These are phyloP conservation scores for Mycena galopus DNA, from an alignment of 768 basidiomycete species.

Conservation along the genomic window DNA sequence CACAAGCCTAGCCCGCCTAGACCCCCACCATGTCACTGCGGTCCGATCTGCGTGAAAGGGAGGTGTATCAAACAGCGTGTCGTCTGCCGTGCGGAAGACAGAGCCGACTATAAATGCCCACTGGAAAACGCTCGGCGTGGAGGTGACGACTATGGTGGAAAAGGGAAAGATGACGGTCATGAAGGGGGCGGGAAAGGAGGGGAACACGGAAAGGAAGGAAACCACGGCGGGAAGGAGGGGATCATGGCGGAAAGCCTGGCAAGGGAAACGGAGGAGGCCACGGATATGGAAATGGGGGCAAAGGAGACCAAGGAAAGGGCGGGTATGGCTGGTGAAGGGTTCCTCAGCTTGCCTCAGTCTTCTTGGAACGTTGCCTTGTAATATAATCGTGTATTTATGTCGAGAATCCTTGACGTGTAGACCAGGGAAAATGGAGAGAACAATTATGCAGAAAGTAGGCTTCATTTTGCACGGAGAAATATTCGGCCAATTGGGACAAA, in stretches of 20 bases:
- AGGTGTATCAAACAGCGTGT: constrained; percentile 9
- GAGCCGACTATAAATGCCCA: background rate
- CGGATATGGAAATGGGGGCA: background rate
- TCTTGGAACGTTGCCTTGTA: no score
- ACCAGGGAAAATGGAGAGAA: no score
- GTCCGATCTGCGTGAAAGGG: constrained; percentile 5
- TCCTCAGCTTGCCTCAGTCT: no score
- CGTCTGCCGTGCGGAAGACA: background rate
- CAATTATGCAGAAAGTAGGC: no score
- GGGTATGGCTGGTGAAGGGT: background rate
- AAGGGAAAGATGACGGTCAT: background rate
- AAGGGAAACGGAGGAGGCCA: background rate
- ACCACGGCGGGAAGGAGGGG: background rate
- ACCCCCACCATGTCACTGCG: background rate
- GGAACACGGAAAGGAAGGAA: no score
- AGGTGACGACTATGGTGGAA: background rate
- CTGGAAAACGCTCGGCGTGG: background rate
- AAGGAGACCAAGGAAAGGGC: background rate
- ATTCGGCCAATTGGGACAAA: no score
- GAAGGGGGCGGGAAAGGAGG: no score
- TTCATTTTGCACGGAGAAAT: no score
- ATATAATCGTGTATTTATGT: no score
- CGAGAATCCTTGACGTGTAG: no score
- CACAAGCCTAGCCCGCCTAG: background rate
- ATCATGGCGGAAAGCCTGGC: background rate